A percentile compares a stretch with the other conserved stretches of the same genome.
phyloP scores from a whole-genome alignment of 2,329 filamentous ascomycete genomes.

The Colletotrichum agaves region DNA sequence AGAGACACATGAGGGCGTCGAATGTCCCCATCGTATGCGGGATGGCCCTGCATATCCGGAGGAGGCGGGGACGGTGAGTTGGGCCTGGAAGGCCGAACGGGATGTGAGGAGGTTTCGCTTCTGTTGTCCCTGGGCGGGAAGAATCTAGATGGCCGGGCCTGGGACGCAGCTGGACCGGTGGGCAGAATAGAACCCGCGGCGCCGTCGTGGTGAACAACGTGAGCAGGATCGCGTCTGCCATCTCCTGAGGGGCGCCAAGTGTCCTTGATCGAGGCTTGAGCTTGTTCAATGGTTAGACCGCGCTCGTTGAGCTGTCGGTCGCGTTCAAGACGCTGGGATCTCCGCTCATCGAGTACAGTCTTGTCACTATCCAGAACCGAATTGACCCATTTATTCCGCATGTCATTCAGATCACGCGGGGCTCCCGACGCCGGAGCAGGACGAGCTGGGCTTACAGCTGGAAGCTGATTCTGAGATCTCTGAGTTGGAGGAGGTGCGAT shows the following conservation, averaged over 20 bases:
- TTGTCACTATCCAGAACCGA: constrained; percentile 60
- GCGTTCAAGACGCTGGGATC: constrained; percentile 53
- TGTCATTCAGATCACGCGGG: constrained; percentile 30
- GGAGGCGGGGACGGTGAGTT: constrained; percentile 77
- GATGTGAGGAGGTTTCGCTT: constrained; percentile 48
- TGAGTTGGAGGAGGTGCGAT: constrained; percentile 51
- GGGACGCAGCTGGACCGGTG: constrained; percentile 49
- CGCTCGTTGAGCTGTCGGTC: constrained; percentile 58
- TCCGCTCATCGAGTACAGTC: constrained; percentile 51
- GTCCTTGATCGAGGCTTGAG: constrained; percentile 62
- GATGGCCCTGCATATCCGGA: constrained; percentile 75
- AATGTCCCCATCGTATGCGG: constrained; percentile 75
- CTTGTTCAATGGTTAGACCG: constrained; percentile 55
- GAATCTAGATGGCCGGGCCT: constrained; percentile 67
- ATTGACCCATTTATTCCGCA: constrained; percentile 53
- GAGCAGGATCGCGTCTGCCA: constrained; percentile 48
- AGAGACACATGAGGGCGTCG: constrained; percentile 75
- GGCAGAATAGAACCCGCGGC: constrained; percentile 41
- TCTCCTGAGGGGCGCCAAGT: constrained; percentile 61
- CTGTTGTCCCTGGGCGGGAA: constrained; percentile 67
- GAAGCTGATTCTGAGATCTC: constrained; percentile 34
- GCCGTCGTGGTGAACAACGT: constrained; percentile 43
- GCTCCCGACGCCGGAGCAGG: background rate
- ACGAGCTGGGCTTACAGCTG: constrained; percentile 11
- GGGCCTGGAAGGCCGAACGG: constrained; percentile 50